Evolutionary conservation across 352 stramenopile genomes (phyloP), one percentile per base, ranked within the genome.

Genomic region (Aphanomyces astaci): DNA sequence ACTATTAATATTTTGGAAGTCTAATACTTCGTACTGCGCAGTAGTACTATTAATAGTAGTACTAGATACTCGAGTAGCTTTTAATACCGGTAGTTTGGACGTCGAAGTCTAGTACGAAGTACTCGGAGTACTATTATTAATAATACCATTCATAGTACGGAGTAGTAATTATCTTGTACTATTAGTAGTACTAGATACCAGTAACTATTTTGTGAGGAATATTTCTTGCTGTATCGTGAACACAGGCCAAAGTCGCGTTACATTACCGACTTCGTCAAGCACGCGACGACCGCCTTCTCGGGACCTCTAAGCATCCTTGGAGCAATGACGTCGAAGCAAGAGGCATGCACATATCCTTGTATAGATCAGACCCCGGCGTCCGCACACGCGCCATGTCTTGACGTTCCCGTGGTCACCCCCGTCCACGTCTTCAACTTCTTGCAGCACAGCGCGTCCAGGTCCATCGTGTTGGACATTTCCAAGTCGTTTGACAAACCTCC

Each of bases 341-440:
- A 43, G 36, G 36, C 9, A 53, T 24, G 13, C 4, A 53, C 9
- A 25, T 24, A 53, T 9, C 7, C 22, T 53, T 55, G n/a, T 22
- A 30, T 10, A 25, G 48, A 55, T 30, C 48, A 11, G 11, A 31
- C 48, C 10, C 0, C 48, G n/a, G 10, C 13, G 22, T 10, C 27
- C 10, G n/a, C 48, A 11, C 27, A 11, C n/a, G 22, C n/a, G 13
- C n/a, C 48, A 31, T 15, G 27, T 30, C n/a, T n/a, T 1, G 7
- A 10, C 27, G 48, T n/a, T n/a, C 40, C 27, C 48, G 10, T 55
- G 7, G 24, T 25, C 15, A 39, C 51, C 11, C 56, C 56, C n/a
- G 56, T 46, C 56, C n/a, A 52, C 17, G 31, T 65, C 36, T 65
- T 65, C 40, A 65, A 65, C 36, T 48, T 49, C 40, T 31, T 65